Percentiles rank a stretch among this genome's conserved stretches.
Conservation (phyloP, 768 basidiomycete genomes). For the Pluteus cervinus region DNA sequence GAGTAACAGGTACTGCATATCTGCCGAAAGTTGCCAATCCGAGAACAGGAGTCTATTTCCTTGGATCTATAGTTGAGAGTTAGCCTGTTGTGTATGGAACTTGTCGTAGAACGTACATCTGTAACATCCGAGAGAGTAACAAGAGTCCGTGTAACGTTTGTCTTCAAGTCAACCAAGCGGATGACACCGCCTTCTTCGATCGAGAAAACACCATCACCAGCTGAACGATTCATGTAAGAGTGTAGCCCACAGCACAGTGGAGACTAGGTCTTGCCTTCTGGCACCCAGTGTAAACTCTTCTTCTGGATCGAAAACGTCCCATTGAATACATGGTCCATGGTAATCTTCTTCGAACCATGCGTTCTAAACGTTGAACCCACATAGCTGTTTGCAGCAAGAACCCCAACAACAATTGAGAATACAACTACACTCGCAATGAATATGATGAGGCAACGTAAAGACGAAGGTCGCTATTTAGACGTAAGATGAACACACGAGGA, state of each 20-base stretch:
- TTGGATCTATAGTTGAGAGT: conserved; percentile 26
- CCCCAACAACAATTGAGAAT: conserved; percentile 64
- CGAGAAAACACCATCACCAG: conserved; percentile 92
- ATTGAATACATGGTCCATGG: conserved; percentile 90
- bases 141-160: conserved; percentile 59
- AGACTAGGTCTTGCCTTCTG: conserved; percentile 52
- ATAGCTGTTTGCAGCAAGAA: conserved; percentile 74
- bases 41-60: conserved; percentile 50
- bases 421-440: conserved; percentile 52
- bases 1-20: conserved; percentile 86
- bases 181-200: conserved; percentile 56
- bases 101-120: conserved; percentile 41
- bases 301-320: conserved; percentile 65
- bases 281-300: conserved; percentile 72
- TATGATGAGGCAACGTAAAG: conserved; percentile 57
- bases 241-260: background rate
- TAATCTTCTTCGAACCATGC: conserved; percentile 59
- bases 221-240: conserved; percentile 31
- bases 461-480: conserved; percentile 35
- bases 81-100: background rate
- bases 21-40: conserved; percentile 82
- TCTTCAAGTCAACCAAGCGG: conserved; percentile 75
- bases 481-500: background rate
- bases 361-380: conserved; percentile 44
- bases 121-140: conserved; percentile 53